Evolutionary conservation across 208 protist genomes (phyloP).

Genomic region (Porcisia hertigi): DNA sequence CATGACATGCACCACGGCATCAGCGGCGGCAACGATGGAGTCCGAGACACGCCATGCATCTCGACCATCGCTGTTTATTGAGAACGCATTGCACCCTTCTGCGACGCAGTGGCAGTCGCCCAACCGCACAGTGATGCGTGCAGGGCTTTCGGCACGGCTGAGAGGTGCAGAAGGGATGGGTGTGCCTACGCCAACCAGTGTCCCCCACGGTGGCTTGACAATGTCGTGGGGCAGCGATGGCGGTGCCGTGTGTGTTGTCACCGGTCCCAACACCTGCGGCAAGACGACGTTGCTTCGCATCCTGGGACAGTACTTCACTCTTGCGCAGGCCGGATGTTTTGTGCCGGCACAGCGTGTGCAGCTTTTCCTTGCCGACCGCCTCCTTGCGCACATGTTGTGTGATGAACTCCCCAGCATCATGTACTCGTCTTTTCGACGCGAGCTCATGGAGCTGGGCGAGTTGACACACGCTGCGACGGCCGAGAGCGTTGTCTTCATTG

Average conservation of each 20-base stretch:
- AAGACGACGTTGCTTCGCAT: slow-evolving; percentile 94
- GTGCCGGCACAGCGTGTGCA: slow-evolving; percentile 69
- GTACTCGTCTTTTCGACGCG: slow-evolving; percentile 68
- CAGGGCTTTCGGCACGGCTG: not conserved
- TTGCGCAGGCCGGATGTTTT: slow-evolving; percentile 94
- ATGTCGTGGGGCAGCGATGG: slow-evolving; percentile 33
- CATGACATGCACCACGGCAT: not conserved
- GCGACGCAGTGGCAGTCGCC: not conserved
- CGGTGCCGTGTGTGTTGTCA: slow-evolving; percentile 75
- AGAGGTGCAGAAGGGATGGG: not conserved
- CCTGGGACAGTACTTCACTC: slow-evolving; percentile 84
- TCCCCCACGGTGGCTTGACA: slow-evolving; percentile 6
- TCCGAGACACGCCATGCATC: not conserved
- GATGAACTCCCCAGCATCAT: slow-evolving; percentile 58
- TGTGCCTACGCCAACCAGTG: not conserved
- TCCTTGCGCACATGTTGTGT: slow-evolving; percentile 85
- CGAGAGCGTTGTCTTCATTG: slow-evolving; percentile 95
- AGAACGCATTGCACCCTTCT: slow-evolving; percentile 22
- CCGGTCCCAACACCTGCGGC: slow-evolving; percentile 93
- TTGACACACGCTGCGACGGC: slow-evolving; percentile 81
- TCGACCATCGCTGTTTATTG: slow-evolving; percentile 2
- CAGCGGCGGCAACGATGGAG: not conserved
- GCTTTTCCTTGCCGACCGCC: slow-evolving; percentile 66
- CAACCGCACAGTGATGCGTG: not conserved
- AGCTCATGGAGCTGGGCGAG: slow-evolving; percentile 81